Percentiles rank a stretch among this genome's conserved stretches.
Evolutionary conservation across 1,284 basidiomycete genomes (phyloP).

Genomic region (Ganoderma meredithae): DNA sequence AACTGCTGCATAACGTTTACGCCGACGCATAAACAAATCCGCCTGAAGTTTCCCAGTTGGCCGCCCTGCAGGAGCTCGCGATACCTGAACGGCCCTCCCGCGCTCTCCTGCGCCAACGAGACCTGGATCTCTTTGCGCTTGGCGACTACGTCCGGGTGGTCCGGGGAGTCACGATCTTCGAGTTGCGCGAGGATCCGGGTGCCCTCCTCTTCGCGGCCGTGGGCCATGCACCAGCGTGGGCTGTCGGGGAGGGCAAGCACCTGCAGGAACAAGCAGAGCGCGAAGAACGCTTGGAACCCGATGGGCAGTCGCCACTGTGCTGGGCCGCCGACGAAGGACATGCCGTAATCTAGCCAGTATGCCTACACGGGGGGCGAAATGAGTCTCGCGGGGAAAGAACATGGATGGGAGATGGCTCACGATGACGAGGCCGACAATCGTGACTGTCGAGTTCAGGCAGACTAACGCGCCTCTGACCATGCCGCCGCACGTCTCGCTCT

Average conservation of each 20-base stretch:
- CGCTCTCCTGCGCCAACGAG: constrained; percentile 48
- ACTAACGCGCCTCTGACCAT: constrained; percentile 33
- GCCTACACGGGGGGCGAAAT: constrained; percentile 37
- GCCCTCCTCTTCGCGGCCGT: constrained; percentile 47
- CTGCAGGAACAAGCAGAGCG: constrained; percentile 48
- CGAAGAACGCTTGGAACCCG: constrained; percentile 53
- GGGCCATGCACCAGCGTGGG: constrained; percentile 53
- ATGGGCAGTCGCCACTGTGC: constrained; percentile 53
- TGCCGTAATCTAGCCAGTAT: constrained; percentile 57
- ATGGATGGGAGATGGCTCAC: constrained; percentile 4
- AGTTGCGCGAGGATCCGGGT: constrained; percentile 48
- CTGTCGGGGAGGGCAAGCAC: constrained; percentile 49
- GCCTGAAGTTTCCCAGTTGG: constrained; percentile 50
- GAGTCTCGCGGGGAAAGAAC: background rate
- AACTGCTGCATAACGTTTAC: constrained; percentile 55
- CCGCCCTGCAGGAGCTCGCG: constrained; percentile 49
- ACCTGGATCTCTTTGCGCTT: constrained; percentile 49
- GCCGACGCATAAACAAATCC: constrained; percentile 48
- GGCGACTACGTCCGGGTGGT: constrained; percentile 46
- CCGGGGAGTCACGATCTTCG: constrained; percentile 44
- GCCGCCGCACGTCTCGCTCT: constrained; percentile 34
- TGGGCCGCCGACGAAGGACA: constrained; percentile 48
- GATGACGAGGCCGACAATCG: constrained; percentile 33
- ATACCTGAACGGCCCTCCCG: constrained; percentile 43
- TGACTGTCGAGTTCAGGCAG: constrained; percentile 36